Percentiles rank a stretch among this genome's conserved stretches.
These are phyloP conservation scores for Gossypium stocksii DNA, from an alignment of 345 rosid species.

Conservation along the genomic window DNA sequence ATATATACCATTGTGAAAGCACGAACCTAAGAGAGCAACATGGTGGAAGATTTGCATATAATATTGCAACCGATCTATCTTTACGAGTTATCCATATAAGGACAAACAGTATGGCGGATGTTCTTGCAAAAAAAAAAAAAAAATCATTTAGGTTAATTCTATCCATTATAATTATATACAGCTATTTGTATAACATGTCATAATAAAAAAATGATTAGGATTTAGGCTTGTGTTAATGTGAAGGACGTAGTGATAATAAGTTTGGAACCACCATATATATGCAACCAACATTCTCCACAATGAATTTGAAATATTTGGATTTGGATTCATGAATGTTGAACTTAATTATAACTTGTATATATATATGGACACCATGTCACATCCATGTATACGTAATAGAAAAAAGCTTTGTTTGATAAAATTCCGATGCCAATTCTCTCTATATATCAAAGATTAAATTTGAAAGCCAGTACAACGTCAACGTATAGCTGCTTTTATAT, in stretches of 20 bases:
- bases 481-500: neutral
- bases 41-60: no score
- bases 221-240: neutral
- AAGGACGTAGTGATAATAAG: neutral
- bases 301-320: neutral
- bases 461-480: neutral
- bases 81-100: no score
- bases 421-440: neutral
- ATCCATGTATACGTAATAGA: neutral
- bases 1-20: no score
- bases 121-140: no score
- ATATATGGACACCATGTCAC: neutral
- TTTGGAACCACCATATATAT: neutral
- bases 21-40: no score
- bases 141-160: neutral
- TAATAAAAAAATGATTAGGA: neutral
- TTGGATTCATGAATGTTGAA: slow-evolving; percentile 4
- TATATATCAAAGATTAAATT: neutral
- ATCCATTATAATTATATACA: no score
- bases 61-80: no score
- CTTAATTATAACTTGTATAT: neutral
- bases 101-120: no score
- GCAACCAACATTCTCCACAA: neutral
- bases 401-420: no score
- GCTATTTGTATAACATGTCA: no score